A percentile compares a stretch with the other conserved stretches of the same genome.
Evolutionary conservation across 257 asterid genomes (phyloP).

Genomic region (Eucommia ulmoides): DNA sequence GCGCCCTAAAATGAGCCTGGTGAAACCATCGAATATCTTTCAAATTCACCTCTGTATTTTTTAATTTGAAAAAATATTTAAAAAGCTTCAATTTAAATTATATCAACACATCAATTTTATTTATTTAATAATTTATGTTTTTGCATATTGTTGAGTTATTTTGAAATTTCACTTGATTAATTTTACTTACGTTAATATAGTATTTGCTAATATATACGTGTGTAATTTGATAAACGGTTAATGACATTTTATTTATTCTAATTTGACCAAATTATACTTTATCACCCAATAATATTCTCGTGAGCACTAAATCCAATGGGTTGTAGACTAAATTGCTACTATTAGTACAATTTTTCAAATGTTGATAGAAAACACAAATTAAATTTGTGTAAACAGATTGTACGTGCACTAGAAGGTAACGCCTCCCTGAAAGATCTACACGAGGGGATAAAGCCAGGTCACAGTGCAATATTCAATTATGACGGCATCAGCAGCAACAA

Average conservation of each 20-base stretch:
- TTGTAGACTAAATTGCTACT: not conserved
- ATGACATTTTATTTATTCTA: not conserved
- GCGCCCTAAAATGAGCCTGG: conserved; percentile 96
- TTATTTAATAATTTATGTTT: not conserved
- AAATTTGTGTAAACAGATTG: conserved; percentile 25
- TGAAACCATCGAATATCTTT: not conserved
- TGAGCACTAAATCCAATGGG: not conserved
- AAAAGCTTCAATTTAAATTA: not conserved
- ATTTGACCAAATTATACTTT: not conserved
- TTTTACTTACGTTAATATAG: not conserved
- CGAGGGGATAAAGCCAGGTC: conserved; percentile 30
- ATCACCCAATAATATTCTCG: not conserved
- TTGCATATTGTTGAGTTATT: not conserved
- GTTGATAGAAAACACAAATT: not conserved
- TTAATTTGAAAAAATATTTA: not conserved
- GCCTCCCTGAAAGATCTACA: conserved; percentile 50
- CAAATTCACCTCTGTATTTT: not conserved
- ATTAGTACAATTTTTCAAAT: not conserved
- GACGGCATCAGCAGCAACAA: conserved; percentile 13
- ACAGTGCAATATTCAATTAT: conserved; percentile 25
- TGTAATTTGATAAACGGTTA: not conserved
- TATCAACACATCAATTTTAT: not conserved
- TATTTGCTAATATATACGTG: not conserved
- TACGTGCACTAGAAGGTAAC: conserved; percentile 80
- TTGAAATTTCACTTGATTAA: not conserved